A percentile compares a stretch with the other conserved stretches of the same genome.
phyloP scores from a whole-genome alignment of 1,284 basidiomycete species.

The Puccinia polysora region DNA sequence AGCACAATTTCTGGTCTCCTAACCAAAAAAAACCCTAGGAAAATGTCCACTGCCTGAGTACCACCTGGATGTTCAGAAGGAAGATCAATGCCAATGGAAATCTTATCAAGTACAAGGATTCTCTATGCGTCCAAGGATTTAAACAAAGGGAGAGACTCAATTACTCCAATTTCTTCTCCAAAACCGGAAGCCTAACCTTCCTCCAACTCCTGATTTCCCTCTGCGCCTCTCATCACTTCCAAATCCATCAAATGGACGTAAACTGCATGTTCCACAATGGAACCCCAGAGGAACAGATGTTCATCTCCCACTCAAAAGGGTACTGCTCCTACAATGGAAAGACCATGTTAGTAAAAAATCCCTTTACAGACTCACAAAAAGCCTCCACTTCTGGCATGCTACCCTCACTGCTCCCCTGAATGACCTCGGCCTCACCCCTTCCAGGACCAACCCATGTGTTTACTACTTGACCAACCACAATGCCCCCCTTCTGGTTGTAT shows the following conservation, averaged over 20 bases:
- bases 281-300: neutral
- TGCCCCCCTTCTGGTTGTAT: neutral
- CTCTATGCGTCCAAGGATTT: conserved; percentile 4
- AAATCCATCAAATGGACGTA: conserved; percentile 22
- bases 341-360: conserved; percentile 3
- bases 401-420: neutral
- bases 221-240: neutral
- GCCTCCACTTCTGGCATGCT: conserved; percentile 1
- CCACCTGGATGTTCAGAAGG: conserved; percentile 7
- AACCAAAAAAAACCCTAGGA: neutral
- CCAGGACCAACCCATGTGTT: conserved; percentile 1
- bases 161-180: conserved; percentile 8
- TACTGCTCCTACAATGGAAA: neutral
- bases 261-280: neutral
- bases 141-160: conserved; percentile 7
- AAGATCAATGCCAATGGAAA: conserved; percentile 20
- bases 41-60: neutral
- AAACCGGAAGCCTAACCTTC: neutral
- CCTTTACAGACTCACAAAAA: conserved; percentile 5
- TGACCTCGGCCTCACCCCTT: neutral
- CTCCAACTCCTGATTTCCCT: neutral
- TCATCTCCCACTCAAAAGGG: neutral
- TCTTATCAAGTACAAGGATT: conserved; percentile 1
- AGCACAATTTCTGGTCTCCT: neutral
- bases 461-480: neutral